These are phyloP conservation scores for Bacidia gigantensis DNA, from an alignment of 495 filamentous ascomycete species.

Conservation along the genomic window DNA sequence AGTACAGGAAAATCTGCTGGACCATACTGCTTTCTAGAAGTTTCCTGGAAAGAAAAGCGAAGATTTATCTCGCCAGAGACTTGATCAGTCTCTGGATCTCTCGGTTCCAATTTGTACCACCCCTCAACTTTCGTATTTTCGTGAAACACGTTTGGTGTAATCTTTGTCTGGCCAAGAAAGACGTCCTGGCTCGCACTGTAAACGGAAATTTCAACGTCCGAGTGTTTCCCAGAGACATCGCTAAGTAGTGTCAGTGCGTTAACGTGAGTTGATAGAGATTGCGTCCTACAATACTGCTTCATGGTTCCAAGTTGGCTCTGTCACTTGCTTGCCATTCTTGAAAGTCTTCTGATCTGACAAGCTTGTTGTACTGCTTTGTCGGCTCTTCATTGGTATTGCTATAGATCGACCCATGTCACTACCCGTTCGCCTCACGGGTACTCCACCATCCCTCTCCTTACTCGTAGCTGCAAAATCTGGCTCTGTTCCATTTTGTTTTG, in stretches of 20 bases:
- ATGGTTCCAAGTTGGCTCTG: constrained; percentile 89
- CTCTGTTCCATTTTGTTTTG: constrained; percentile 38
- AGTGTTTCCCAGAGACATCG: constrained; percentile 87
- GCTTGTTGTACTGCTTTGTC: constrained; percentile 90
- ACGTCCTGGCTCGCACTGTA: constrained; percentile 77
- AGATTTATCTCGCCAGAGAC: constrained; percentile 88
- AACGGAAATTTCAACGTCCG: constrained; percentile 83
- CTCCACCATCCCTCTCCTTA: constrained; percentile 35
- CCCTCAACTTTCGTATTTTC: constrained; percentile 59
- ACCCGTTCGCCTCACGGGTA: constrained; percentile 51
- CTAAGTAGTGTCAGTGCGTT: constrained; percentile 32
- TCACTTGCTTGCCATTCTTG: constrained; percentile 53
- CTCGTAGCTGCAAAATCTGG: constrained; percentile 31
- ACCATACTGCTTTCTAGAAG: constrained; percentile 85
- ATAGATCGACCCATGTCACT: constrained; percentile 71
- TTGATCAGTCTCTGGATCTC: constrained; percentile 48
- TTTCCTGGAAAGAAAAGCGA: constrained; percentile 71
- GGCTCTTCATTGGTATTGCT: constrained; percentile 90
- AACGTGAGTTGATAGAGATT: not conserved
- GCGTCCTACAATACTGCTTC: constrained; percentile 71
- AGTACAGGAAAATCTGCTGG: constrained; percentile 95
- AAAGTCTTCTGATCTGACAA: constrained; percentile 54
- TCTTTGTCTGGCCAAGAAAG: constrained; percentile 80
- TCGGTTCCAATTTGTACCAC: constrained; percentile 69
- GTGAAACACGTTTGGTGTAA: constrained; percentile 52